Base-by-base conservation (phyloP, 345 rosid species). In the Lumnitzera racemosa region DNA sequence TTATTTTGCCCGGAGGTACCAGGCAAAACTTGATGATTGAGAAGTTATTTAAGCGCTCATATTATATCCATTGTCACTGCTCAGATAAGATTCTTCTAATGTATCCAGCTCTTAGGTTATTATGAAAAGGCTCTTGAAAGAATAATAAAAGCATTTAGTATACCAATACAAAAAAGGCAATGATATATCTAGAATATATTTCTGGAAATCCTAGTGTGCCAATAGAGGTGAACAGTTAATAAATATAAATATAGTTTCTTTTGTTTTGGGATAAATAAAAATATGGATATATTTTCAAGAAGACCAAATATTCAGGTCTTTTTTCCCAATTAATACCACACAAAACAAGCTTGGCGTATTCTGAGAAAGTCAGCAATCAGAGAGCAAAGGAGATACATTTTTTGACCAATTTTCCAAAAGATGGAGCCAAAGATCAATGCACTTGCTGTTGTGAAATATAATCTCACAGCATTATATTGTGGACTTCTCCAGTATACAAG, bases 401-500 rank as follows among this genome's bases (percentile, higher is more conserved):
- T 66, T 16, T 80, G 74, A 54, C 98, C 98, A 61, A 82, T 24
- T 58, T 82, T 70, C 98, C 96, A 89, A 62, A 89, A 91, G 54
- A 86, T 80, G 0, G 96, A 71, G 71, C 95, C 98, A 29, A 89
- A 67, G 51, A 91, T 80, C 55, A 85, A 11, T 12, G 95, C 96
- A 53, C 83, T 82, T 10, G 73, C 6, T 0, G 63, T 47, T 12
- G 96, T 89, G 69, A 85, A 91, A 51, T 67, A 27, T 66, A 91
- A 13, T 51, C 95, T 83, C 68, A 85, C 85, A 2, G 81, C 78
- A 65, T 87, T 92, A 72, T 92, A 92, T 48, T 69, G 83, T 49
- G 96, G 96, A 67, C 96, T 87, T 79, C 96, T 92, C 96, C 98
- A 92, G 49, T 89, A 92, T 27, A 89, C 89, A 70, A 89, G 89